Conservation (phyloP, 2,329 filamentous ascomycete species). For the Colletotrichum tropicicola region DNA sequence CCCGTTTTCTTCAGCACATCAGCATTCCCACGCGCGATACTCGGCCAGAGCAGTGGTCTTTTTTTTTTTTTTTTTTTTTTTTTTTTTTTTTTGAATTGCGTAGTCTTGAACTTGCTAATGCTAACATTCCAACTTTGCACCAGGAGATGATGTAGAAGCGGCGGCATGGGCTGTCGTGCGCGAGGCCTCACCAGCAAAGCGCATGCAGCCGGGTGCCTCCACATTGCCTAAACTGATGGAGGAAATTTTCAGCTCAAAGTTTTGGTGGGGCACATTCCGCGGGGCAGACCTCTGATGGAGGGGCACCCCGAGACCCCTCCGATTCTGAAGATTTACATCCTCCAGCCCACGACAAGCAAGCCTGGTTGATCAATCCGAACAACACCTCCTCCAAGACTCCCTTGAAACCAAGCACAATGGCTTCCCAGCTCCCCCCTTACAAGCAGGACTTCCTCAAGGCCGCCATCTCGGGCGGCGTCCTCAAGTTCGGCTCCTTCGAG, state of each 20-base stretch:
- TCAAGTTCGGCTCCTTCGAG: constrained; percentile 85
- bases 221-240: not conserved
- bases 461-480: constrained; percentile 72
- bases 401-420: constrained; percentile 42
- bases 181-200: not conserved
- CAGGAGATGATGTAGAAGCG: not conserved
- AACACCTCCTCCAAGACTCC: not conserved
- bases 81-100: too few species aligned
- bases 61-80: not conserved
- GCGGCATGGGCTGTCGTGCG: not conserved
- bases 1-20: too few species aligned
- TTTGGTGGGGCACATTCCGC: constrained; percentile 23
- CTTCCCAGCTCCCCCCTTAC: constrained; percentile 63
- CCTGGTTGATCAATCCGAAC: constrained; percentile 8
- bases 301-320: constrained; percentile 6
- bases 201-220: not conserved
- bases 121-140: too few species aligned
- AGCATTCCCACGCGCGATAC: too few species aligned
- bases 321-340: constrained; percentile 9
- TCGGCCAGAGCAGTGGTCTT: too few species aligned
- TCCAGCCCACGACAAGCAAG: constrained; percentile 18
- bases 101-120: too few species aligned
- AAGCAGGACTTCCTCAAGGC: constrained; percentile 79
- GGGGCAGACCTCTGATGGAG: constrained; percentile 25
- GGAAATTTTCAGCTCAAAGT: constrained; percentile 2